phyloP scores from a whole-genome alignment of 225 moss, liverwort and hornwort genomes.

The Bryoerythrophyllum caledonicum region DNA sequence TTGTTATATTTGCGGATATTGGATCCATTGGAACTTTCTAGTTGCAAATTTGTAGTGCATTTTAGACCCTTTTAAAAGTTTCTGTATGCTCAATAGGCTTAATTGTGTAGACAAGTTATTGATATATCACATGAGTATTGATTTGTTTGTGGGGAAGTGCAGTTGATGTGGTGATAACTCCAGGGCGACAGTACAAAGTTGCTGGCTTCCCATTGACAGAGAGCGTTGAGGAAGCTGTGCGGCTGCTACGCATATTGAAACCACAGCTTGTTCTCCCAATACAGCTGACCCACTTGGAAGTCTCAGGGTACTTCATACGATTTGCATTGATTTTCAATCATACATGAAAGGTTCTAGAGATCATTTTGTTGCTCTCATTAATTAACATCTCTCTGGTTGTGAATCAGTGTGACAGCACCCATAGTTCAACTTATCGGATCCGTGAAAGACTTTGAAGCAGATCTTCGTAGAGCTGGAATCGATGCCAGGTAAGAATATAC shows the following conservation, averaged over 20 bases:
- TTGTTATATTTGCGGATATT: too few species aligned
- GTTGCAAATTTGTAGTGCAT: too few species aligned
- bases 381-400: not conserved
- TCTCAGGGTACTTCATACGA: conserved; percentile 25
- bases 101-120: too few species aligned
- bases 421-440: conserved; percentile 34
- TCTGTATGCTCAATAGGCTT: too few species aligned
- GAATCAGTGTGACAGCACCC: conserved; percentile 40
- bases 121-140: not conserved
- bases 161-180: conserved; percentile 58
- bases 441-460: conserved; percentile 35
- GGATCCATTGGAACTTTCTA: too few species aligned
- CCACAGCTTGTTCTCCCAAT: conserved; percentile 47
- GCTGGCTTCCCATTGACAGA: conserved; percentile 55
- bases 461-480: conserved; percentile 44
- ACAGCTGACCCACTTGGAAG: conserved; percentile 46
- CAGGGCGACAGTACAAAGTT: conserved; percentile 57
- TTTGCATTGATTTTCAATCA: not conserved
- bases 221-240: conserved; percentile 48
- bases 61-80: too few species aligned
- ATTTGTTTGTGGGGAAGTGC: conserved; percentile 17
- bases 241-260: conserved; percentile 38
- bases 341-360: not conserved
- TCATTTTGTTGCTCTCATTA: not conserved
- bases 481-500: conserved; percentile 25